Evolutionary conservation across 1,284 basidiomycete species (phyloP).

Genomic region (Stygiomarasmius scandens): DNA sequence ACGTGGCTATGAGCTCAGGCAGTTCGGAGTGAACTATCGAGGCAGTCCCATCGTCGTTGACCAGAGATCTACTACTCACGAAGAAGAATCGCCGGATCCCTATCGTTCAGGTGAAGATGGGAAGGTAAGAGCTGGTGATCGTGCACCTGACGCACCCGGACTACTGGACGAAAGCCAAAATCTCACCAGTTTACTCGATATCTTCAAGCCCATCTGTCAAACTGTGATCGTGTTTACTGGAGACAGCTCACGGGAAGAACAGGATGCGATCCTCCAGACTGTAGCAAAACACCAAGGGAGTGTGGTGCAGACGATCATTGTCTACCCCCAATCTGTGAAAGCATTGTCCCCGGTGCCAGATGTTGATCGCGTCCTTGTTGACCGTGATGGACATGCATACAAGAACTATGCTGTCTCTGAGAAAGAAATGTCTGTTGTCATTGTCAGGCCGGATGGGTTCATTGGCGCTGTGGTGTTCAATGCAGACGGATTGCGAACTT

Average conservation of each 20-base stretch:
- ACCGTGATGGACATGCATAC: conserved; percentile 3
- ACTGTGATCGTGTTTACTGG: conserved; percentile 19
- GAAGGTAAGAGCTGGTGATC: conserved; percentile 30
- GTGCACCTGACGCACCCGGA: conserved; percentile 34
- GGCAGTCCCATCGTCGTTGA: conserved; percentile 27
- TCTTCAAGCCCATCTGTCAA: conserved; percentile 15
- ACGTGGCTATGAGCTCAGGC: conserved; percentile 18
- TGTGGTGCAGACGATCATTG: neutral
- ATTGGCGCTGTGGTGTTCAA: conserved; percentile 18
- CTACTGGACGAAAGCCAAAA: conserved; percentile 16
- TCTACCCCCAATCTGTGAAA: no score
- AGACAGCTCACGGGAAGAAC: neutral
- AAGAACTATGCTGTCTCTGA: conserved; percentile 10
- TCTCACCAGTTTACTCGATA: conserved; percentile 13
- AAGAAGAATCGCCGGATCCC: conserved; percentile 17
- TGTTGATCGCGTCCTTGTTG: no score
- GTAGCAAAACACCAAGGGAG: neutral
- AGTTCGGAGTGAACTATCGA: conserved; percentile 37
- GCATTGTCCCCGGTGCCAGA: no score
- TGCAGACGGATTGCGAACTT: neutral
- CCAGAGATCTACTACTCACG: conserved; percentile 8
- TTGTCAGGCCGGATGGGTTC: conserved; percentile 25
- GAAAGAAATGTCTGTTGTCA: conserved; percentile 14
- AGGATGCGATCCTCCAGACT: neutral
- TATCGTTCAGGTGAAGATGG: conserved; percentile 24